These are phyloP conservation scores for Candida glucosophila DNA, from an alignment of 1,139 yeast genomes.

Conservation along the genomic window DNA sequence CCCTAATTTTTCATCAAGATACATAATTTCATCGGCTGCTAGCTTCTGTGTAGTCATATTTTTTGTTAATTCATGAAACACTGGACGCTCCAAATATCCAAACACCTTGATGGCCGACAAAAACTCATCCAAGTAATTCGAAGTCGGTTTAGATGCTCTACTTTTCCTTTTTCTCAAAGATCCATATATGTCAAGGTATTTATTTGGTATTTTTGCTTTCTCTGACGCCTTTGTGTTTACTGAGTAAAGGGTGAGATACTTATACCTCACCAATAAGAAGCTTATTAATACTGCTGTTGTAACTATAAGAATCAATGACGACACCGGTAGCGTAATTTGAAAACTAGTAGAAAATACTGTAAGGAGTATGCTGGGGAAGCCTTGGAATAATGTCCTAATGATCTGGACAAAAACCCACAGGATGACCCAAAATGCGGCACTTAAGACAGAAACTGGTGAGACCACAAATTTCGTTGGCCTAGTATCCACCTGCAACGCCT, in stretches of 20 bases:
- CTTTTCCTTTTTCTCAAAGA: slow-evolving; percentile 24
- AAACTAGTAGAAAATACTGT: slow-evolving; percentile 20
- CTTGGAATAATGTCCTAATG: slow-evolving; percentile 12
- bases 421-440: slow-evolving; percentile 9
- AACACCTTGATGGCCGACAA: slow-evolving; percentile 85
- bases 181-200: slow-evolving; percentile 15
- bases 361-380: slow-evolving; percentile 15
- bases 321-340: slow-evolving; percentile 26
- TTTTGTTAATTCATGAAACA: slow-evolving; percentile 86
- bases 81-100: slow-evolving; percentile 85
- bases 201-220: slow-evolving; percentile 5
- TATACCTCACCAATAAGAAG: slow-evolving; percentile 30
- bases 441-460: slow-evolving; percentile 7
- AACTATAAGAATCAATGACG: slow-evolving; percentile 18
- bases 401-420: slow-evolving; percentile 13
- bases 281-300: slow-evolving; percentile 10
- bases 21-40: slow-evolving; percentile 66
- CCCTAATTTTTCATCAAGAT: slow-evolving; percentile 68
- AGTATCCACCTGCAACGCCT: too few species aligned
- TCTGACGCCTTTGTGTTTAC: slow-evolving; percentile 13
- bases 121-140: slow-evolving; percentile 75
- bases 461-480: slow-evolving; percentile 4
- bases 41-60: slow-evolving; percentile 86
- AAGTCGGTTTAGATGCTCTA: slow-evolving; percentile 12
- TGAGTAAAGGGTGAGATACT: slow-evolving; percentile 30